These are phyloP conservation scores for Aspergillus cristatus DNA, from an alignment of 495 filamentous ascomycete genomes.

Conservation along the genomic window DNA sequence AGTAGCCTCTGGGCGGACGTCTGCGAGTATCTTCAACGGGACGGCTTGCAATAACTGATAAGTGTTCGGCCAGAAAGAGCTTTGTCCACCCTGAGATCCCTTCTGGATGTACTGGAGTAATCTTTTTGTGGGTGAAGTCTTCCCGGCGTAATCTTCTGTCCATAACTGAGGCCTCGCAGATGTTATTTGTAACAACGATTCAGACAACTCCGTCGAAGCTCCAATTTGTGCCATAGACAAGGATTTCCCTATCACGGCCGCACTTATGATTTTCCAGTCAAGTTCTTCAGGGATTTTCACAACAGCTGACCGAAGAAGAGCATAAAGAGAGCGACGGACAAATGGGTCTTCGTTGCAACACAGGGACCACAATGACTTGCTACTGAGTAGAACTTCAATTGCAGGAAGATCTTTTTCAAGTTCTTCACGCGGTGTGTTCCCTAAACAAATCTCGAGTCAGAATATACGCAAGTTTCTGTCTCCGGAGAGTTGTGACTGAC, in stretches of 20 bases:
- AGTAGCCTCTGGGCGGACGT: slow-evolving; percentile 36
- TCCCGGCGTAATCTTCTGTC: slow-evolving; percentile 57
- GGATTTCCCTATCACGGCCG: slow-evolving; percentile 57
- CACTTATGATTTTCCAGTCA: slow-evolving; percentile 53
- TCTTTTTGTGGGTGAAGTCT: slow-evolving; percentile 53
- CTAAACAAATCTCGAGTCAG: slow-evolving; percentile 14
- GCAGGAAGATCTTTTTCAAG: slow-evolving; percentile 37
- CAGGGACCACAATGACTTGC: slow-evolving; percentile 69
- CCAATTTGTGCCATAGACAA: slow-evolving; percentile 59
- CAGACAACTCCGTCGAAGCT: slow-evolving; percentile 60
- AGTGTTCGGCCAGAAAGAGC: slow-evolving; percentile 63
- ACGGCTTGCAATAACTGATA: slow-evolving; percentile 49
- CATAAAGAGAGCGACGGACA: slow-evolving; percentile 61
- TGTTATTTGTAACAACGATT: slow-evolving; percentile 55
- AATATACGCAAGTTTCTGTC: background rate
- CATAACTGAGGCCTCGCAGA: slow-evolving; percentile 57
- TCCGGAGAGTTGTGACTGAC: slow-evolving; percentile 15
- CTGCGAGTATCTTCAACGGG: slow-evolving; percentile 43
- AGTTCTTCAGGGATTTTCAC: slow-evolving; percentile 50
- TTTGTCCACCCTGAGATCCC: slow-evolving; percentile 66
- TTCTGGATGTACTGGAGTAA: slow-evolving; percentile 67
- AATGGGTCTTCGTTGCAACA: slow-evolving; percentile 55
- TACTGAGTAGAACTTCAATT: slow-evolving; percentile 50
- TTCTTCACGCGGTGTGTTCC: slow-evolving; percentile 38
- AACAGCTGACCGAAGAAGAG: slow-evolving; percentile 52